Conservation (phyloP, 768 basidiomycete genomes). For the Leccinum subtestaceum region DNA sequence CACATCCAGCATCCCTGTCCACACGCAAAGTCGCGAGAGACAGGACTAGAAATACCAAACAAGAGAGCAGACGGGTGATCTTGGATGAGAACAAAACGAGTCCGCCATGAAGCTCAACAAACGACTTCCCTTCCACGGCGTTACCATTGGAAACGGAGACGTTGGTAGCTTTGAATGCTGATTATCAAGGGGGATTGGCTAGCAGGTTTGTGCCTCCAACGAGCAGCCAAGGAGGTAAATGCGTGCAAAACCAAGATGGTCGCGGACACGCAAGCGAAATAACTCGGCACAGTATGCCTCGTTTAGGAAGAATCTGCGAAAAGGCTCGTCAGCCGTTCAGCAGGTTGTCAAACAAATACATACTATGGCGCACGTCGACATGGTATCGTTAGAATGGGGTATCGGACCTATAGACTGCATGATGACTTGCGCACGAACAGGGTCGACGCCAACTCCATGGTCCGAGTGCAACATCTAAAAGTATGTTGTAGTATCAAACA, state of each 20-base stretch:
- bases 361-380: not conserved
- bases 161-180: not conserved
- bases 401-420: not conserved
- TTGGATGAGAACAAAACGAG: not conserved
- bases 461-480: not conserved
- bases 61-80: not conserved
- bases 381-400: not conserved
- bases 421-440: not conserved
- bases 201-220: no score
- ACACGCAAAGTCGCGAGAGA: not conserved
- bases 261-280: not conserved
- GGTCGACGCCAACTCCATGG: not conserved
- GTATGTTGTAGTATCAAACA: not conserved
- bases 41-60: not conserved
- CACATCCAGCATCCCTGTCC: not conserved
- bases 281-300: not conserved
- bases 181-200: not conserved
- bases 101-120: not conserved
- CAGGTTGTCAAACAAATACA: not conserved
- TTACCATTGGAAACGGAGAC: not conserved
- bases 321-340: not conserved
- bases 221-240: not conserved
- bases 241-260: not conserved
- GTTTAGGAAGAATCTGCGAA: not conserved
- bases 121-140: not conserved